Evolutionary conservation across 1,284 basidiomycete genomes (phyloP).

Genomic region (Ceratobasidium papillatum): DNA sequence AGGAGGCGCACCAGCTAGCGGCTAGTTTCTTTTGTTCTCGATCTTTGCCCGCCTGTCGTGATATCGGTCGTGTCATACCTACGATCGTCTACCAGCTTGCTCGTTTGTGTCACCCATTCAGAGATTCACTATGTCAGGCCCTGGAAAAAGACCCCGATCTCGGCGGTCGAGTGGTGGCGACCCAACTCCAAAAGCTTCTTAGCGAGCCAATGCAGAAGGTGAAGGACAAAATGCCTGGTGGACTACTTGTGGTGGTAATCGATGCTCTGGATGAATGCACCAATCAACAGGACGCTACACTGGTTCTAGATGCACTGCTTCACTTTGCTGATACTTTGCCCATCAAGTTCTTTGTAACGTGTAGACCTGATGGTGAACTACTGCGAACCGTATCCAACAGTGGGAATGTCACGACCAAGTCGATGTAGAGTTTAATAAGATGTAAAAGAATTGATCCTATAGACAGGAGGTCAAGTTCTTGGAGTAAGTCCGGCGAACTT

Average conservation of each 20-base stretch:
- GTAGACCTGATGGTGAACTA: constrained; percentile 10
- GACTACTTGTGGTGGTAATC: constrained; percentile 11
- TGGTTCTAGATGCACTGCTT: not conserved
- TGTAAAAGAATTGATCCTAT: no score
- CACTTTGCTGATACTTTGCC: not conserved
- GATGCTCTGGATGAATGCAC: constrained; percentile 35
- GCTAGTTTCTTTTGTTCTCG: not conserved
- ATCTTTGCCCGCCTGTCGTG: no score
- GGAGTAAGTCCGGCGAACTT: no score
- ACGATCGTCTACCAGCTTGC: not conserved
- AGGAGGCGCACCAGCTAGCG: no score
- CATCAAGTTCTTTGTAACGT: constrained; percentile 27
- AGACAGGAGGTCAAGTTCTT: no score
- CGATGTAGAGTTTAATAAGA: no score
- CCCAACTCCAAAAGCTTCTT: constrained; percentile 8
- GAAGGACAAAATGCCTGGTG: not conserved
- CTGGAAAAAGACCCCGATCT: constrained; percentile 5
- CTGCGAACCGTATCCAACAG: not conserved
- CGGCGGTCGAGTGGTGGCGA: not conserved
- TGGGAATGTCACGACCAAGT: no score
- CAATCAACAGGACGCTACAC: not conserved
- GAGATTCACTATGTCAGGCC: not conserved
- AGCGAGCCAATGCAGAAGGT: not conserved
- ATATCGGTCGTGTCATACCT: not conserved
- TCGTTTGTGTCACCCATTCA: not conserved